phyloP scores from a whole-genome alignment of 495 filamentous ascomycete species.

The Aspergillus ellipticus region DNA sequence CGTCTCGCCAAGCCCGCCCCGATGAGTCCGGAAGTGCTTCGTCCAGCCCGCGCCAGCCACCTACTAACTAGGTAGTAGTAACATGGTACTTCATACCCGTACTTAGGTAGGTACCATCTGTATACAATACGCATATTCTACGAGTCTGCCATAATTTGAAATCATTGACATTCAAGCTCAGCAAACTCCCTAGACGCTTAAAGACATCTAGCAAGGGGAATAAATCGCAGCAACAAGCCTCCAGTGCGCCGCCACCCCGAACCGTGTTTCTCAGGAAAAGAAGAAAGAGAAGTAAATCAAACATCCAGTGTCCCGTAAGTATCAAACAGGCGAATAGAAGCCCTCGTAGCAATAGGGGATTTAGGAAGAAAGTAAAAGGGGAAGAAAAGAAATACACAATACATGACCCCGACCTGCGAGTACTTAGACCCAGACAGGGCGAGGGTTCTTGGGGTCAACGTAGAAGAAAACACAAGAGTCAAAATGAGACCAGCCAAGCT shows the following conservation, averaged over 20 bases:
- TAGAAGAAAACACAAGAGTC: conserved; percentile 23
- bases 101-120: too few species aligned
- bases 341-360: neutral
- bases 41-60: too few species aligned
- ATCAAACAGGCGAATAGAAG: conserved; percentile 18
- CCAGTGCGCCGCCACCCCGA: conserved; percentile 18
- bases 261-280: conserved; percentile 1
- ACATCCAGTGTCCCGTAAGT: conserved; percentile 11
- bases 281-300: conserved; percentile 1
- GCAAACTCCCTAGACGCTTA: neutral
- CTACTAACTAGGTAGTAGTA: too few species aligned
- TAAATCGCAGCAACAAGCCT: conserved; percentile 7
- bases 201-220: neutral
- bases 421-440: neutral
- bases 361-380: conserved; percentile 10
- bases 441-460: conserved; percentile 7
- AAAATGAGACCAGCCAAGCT: conserved; percentile 25
- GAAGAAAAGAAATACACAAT: conserved; percentile 11
- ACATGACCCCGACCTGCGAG: neutral
- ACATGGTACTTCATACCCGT: too few species aligned
- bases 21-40: too few species aligned
- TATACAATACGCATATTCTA: too few species aligned
- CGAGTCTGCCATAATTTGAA: neutral
- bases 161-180: neutral
- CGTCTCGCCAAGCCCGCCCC: conserved; percentile 17